Conservation (phyloP, 768 basidiomycete species). For the Lyophyllum decastes region DNA sequence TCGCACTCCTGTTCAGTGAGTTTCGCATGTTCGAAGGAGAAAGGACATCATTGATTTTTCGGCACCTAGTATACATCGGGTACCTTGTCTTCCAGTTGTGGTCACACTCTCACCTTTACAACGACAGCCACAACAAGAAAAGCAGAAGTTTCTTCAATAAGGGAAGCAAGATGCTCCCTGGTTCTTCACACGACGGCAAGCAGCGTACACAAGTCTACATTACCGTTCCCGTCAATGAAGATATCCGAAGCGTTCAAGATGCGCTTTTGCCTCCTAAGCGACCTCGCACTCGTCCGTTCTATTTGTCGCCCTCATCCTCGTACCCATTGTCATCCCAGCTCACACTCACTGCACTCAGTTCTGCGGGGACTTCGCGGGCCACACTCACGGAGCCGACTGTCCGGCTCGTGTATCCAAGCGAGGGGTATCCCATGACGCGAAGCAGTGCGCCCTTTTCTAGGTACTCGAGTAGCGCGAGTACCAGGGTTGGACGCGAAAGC, state of each 20-base stretch:
- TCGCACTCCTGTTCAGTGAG: slow-evolving; percentile 78
- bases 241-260: neutral
- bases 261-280: neutral
- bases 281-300: neutral
- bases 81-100: slow-evolving; percentile 81
- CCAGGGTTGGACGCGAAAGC: slow-evolving; percentile 4
- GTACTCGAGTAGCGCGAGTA: slow-evolving; percentile 1
- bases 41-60: neutral
- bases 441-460: neutral
- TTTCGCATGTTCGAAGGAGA: neutral
- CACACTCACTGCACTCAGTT: neutral
- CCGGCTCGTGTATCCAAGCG: slow-evolving; percentile 11
- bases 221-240: neutral
- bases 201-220: neutral
- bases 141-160: slow-evolving; percentile 37
- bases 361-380: neutral
- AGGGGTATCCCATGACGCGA: slow-evolving; percentile 12
- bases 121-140: slow-evolving; percentile 44
- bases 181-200: neutral
- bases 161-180: neutral
- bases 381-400: slow-evolving; percentile 15
- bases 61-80: slow-evolving; percentile 58
- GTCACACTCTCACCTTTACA: slow-evolving; percentile 76
- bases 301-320: neutral
- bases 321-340: slow-evolving; percentile 1